Evolutionary conservation across 495 filamentous ascomycete genomes (phyloP).

Genomic region (Clohesyomyces aquaticus): DNA sequence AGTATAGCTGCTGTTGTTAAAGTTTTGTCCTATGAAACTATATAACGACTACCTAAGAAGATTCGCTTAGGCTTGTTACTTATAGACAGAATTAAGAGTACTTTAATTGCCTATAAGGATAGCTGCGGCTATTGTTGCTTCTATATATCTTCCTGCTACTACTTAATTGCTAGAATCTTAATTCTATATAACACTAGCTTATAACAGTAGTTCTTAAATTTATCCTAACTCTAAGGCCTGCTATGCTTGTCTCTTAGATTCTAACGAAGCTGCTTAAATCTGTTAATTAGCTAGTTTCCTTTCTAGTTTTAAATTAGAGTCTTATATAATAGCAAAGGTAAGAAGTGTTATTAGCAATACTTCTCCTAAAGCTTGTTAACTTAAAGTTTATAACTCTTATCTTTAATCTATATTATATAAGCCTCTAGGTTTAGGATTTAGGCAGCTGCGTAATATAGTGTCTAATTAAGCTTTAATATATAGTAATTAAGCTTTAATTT

Average conservation of each 20-base stretch:
- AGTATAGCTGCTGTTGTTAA: not conserved
- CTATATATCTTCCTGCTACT: not conserved
- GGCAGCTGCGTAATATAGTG: not conserved
- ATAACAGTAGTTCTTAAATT: constrained; percentile 9
- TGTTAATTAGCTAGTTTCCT: not conserved
- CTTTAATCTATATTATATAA: not conserved
- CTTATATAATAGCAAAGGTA: not conserved
- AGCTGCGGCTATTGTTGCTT: not conserved
- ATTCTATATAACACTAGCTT: not conserved
- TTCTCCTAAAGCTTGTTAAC: not conserved
- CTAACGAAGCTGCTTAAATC: constrained; percentile 2
- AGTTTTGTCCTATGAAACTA: constrained; percentile 3
- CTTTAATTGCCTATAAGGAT: constrained; percentile 1
- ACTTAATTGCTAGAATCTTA: not conserved
- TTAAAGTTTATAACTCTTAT: not conserved
- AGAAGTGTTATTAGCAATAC: not conserved
- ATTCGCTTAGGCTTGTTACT: not conserved
- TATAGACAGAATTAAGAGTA: not conserved
- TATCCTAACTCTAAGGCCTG: not conserved
- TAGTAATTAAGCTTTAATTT: too few species aligned
- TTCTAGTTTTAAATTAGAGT: not conserved
- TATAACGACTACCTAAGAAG: constrained; percentile 1
- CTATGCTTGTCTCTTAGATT: constrained; percentile 22
- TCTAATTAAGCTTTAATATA: not conserved
- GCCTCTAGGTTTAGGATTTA: not conserved